Evolutionary conservation across 352 stramenopile species (phyloP).

Genomic region (Phytophthora megakarya): DNA sequence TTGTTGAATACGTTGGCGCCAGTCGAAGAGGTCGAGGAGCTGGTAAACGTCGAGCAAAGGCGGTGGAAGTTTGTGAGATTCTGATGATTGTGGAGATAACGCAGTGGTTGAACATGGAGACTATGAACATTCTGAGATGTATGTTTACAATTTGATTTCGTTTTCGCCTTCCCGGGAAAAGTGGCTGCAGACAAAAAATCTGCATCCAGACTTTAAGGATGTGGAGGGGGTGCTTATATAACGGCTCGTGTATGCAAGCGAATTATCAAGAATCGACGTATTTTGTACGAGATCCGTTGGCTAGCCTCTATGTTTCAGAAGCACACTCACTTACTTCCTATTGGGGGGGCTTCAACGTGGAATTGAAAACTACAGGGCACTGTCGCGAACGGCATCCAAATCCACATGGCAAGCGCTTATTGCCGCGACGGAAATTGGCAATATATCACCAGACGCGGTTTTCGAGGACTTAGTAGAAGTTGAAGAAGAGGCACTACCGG

Average conservation of each 20-base stretch:
- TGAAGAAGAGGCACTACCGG: not conserved
- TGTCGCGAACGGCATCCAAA: not conserved
- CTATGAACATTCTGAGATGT: no score
- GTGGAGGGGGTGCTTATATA: constrained; percentile 6
- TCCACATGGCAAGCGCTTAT: not conserved
- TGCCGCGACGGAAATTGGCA: not conserved
- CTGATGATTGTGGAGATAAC: no score
- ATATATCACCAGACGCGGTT: not conserved
- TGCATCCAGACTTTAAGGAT: no score
- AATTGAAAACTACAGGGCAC: constrained; percentile 14
- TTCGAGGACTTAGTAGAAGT: constrained; percentile 6
- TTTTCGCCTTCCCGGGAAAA: not conserved
- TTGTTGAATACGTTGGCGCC: no score
- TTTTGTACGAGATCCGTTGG: constrained; percentile 14
- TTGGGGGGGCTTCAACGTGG: constrained; percentile 9
- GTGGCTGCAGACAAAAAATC: not conserved
- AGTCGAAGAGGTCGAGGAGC: no score
- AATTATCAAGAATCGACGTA: not conserved
- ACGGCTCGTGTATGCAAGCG: not conserved
- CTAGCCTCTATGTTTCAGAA: constrained; percentile 8
- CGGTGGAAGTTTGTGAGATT: no score
- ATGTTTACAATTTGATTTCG: not conserved
- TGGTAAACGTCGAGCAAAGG: no score
- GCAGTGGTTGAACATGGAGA: no score
- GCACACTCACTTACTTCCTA: not conserved